Evolutionary conservation across 2,329 filamentous ascomycete genomes (phyloP).

Genomic region (Macrophomina phaseolina): DNA sequence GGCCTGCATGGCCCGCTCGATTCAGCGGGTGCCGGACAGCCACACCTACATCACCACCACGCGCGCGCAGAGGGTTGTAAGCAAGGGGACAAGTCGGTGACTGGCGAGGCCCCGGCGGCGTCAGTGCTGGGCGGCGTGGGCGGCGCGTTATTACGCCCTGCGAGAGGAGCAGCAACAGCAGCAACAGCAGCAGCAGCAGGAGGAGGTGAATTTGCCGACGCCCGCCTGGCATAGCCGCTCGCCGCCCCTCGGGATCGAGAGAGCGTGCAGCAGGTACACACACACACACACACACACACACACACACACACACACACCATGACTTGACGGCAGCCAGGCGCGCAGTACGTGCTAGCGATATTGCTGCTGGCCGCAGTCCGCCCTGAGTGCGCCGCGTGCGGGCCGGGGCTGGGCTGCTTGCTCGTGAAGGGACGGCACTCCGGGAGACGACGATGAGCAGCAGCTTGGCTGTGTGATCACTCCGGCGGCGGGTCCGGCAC

Average conservation of each 20-base stretch:
- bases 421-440: slow-evolving; percentile 7
- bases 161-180: not conserved
- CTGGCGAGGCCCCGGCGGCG: slow-evolving; percentile 10
- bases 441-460: not conserved
- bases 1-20: slow-evolving; percentile 21
- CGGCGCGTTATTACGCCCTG: not conserved
- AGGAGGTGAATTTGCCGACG: slow-evolving; percentile 21
- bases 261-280: too few species aligned
- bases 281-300: not conserved
- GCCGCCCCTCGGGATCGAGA: not conserved
- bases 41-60: slow-evolving; percentile 22
- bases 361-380: slow-evolving; percentile 16
- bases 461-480: slow-evolving; percentile 15
- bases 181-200: not conserved
- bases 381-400: slow-evolving; percentile 17
- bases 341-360: slow-evolving; percentile 22
- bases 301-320: not conserved
- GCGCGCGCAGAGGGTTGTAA: not conserved
- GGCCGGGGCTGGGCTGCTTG: slow-evolving; percentile 1
- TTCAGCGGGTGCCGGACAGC: slow-evolving; percentile 13
- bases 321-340: not conserved
- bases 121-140: slow-evolving; percentile 21
- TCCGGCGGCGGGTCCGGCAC: slow-evolving; percentile 19
- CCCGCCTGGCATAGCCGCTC: not conserved
- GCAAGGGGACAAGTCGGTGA: slow-evolving; percentile 24